phyloP scores from a whole-genome alignment of 306 rosid genomes.

The Trichosanthes truncata region DNA sequence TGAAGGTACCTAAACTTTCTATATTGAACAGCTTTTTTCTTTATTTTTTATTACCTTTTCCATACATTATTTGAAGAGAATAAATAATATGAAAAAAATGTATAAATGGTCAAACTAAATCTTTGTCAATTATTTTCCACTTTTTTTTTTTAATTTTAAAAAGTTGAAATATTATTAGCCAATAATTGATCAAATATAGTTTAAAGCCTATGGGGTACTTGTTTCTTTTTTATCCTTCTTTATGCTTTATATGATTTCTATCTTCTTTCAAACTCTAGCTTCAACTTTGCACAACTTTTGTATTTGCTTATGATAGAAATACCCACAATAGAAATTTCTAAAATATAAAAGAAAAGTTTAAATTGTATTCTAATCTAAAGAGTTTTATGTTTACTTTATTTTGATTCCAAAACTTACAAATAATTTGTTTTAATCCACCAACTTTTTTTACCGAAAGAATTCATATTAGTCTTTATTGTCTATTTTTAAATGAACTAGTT shows the following conservation, averaged over 20 bases:
- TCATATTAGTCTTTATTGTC: too few species aligned
- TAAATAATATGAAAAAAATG: too few species aligned
- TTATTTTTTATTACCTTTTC: too few species aligned
- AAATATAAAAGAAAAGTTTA: too few species aligned
- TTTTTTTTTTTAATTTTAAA: neutral
- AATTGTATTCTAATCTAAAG: too few species aligned
- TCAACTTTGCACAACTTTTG: neutral
- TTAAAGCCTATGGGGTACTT: neutral
- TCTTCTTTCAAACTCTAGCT: neutral
- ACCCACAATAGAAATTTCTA: neutral
- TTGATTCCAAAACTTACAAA: too few species aligned
- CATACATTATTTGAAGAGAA: too few species aligned
- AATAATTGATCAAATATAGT: neutral
- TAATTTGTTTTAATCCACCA: too few species aligned
- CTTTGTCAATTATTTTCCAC: neutral
- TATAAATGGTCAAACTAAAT: neutral
- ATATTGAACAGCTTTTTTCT: too few species aligned
- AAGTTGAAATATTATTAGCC: neutral
- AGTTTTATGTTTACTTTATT: too few species aligned
- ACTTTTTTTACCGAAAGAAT: too few species aligned
- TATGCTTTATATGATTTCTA: neutral
- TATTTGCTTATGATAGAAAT: neutral
- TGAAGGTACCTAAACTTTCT: neutral
- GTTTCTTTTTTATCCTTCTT: neutral
- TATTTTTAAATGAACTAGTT: too few species aligned